Evolutionary conservation across 345 rosid species (phyloP).

Genomic region (Anacardium occidentale): DNA sequence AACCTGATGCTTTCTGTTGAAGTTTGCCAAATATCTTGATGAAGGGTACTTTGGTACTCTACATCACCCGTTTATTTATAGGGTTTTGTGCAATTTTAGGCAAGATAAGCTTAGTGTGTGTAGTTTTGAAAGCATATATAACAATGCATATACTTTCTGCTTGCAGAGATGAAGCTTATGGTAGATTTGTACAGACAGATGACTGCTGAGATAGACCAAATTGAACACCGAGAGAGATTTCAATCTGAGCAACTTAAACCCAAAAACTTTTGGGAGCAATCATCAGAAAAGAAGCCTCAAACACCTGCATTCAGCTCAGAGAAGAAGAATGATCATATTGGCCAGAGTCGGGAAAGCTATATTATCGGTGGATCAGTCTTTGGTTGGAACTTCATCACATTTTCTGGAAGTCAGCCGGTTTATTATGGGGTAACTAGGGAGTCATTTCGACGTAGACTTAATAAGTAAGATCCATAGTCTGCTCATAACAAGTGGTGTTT

Average conservation of each 20-base stretch:
- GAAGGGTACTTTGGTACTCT: not conserved
- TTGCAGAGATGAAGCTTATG: conserved; percentile 29
- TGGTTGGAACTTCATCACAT: conserved; percentile 39
- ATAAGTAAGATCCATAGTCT: not conserved
- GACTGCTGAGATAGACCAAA: conserved; percentile 13
- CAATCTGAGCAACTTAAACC: not conserved
- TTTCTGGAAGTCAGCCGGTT: conserved; percentile 22
- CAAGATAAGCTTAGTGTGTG: conserved; percentile 5
- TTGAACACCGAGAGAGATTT: not conserved
- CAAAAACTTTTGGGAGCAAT: not conserved
- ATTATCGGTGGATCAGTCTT: conserved; percentile 28
- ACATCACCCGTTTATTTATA: not conserved
- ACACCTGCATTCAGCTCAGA: conserved; percentile 1
- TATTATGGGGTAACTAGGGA: conserved; percentile 29
- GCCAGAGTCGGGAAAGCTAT: conserved; percentile 22
- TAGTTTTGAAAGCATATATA: not conserved
- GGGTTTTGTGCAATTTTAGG: not conserved
- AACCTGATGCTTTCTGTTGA: not conserved
- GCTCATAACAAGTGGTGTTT: not conserved
- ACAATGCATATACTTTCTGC: conserved; percentile 1
- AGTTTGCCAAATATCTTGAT: conserved; percentile 5
- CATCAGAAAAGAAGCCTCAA: conserved; percentile 11
- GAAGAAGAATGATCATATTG: not conserved
- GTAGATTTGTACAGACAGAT: conserved; percentile 27
- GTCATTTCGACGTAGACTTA: conserved; percentile 1